Base-by-base conservation (phyloP, 75 land plant species). In the Picea sitchensis region DNA sequence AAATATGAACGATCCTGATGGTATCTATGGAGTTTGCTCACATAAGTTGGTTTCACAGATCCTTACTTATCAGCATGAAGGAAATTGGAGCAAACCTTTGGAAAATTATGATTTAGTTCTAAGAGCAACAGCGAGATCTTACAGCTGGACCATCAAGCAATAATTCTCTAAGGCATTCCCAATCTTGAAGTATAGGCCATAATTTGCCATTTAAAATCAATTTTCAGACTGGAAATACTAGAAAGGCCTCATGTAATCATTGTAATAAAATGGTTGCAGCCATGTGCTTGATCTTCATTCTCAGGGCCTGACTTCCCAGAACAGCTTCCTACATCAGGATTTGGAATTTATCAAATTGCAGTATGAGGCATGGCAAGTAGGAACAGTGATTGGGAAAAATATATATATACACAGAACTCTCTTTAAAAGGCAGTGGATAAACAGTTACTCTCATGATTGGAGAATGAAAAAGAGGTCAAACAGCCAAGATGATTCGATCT, bases 1-100 rank as follows among this genome's bases (percentile, higher is more conserved):
- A 62, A 84, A 90, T 47, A 91, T 97, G 41, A 97, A 97, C 88
- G 99, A 97, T 80, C 99, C 98, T 58, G 99, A 97, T 79, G 88
- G 98, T 80, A 83, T 95, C 21, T 95, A 97, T 81, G 99, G 98
- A 56, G 86, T 97, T 58, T 90, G 85, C 73, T 87, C 95, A 31
- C 31, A 5, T 18, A 41, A 95, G 98, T 83, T 95, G 82, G 81
- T 79, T 54, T 89, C 96, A 58, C 99, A 98, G 86, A 83, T 93
- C 31, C 80, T 85, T 58, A 91, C 88, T 12, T 89, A 87, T 77
- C 98, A 98, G 87, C 99, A 98, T 84, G 99, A 98, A 80, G 99
- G 98, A 65, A 95, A 93, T 68, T 95, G 99, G 98, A 91, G 84
- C 76, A 95, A 91, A 80, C 96, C 98, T 65, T 82, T 95, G 67